phyloP scores from a whole-genome alignment of 2,329 filamentous ascomycete species.

The Penicillium decumbens region DNA sequence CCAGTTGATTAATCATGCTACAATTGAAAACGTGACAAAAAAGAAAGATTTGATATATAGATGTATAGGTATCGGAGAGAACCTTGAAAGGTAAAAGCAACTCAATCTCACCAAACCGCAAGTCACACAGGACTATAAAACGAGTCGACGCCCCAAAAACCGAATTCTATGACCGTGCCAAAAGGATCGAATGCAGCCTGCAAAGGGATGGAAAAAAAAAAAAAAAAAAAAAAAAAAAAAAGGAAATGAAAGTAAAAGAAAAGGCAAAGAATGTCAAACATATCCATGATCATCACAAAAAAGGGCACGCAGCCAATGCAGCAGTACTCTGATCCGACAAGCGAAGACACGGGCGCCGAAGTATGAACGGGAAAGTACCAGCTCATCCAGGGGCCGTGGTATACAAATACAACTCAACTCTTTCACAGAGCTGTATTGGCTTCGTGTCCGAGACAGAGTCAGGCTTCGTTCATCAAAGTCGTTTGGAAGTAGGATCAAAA shows the following conservation, averaged over 20 bases:
- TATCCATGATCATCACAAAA: slow-evolving; percentile 17
- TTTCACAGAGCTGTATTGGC: not conserved
- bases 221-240: slow-evolving; percentile 2
- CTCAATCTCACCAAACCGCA: not conserved
- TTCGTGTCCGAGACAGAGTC: not conserved
- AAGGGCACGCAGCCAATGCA: slow-evolving; percentile 6
- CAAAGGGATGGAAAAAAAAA: slow-evolving; percentile 1
- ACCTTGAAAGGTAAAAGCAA: not conserved
- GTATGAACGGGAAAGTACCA: not conserved
- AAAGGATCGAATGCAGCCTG: slow-evolving; percentile 13
- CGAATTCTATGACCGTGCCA: slow-evolving; percentile 17
- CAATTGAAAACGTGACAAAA: not conserved
- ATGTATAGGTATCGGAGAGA: slow-evolving; percentile 3
- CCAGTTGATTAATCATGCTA: not conserved
- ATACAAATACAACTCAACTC: slow-evolving; percentile 1
- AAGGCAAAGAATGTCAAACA: slow-evolving; percentile 8
- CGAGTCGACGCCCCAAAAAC: slow-evolving; percentile 18
- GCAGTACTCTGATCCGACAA: slow-evolving; percentile 1
- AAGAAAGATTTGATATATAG: not conserved
- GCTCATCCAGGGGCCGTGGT: not conserved
- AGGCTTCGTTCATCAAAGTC: slow-evolving; percentile 11
- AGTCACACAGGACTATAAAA: slow-evolving; percentile 1
- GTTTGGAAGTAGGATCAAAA: slow-evolving; percentile 11
- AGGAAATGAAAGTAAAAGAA: not conserved
- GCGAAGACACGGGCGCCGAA: not conserved